Conservation (phyloP, 2,329 filamentous ascomycete genomes). For the Xylaria sp. region DNA sequence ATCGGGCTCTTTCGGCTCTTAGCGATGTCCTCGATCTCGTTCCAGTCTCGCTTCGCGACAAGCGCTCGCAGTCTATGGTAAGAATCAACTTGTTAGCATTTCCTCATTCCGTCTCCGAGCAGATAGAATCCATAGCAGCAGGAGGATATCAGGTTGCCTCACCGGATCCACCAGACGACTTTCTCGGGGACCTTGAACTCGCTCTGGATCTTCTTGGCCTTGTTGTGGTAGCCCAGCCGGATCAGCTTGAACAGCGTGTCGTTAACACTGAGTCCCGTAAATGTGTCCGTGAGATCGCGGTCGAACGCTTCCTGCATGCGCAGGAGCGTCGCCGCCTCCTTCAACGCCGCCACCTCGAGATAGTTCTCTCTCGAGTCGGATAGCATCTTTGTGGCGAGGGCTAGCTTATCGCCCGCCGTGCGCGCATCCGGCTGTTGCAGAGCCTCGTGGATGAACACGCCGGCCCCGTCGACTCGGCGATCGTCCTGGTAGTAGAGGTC, state of each 20-base stretch:
- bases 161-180: slow-evolving; percentile 82
- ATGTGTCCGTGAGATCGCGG: slow-evolving; percentile 76
- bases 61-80: slow-evolving; percentile 74
- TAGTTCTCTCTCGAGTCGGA: slow-evolving; percentile 79
- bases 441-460: slow-evolving; percentile 84
- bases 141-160: slow-evolving; percentile 29
- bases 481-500: slow-evolving; percentile 98
- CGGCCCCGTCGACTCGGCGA: slow-evolving; percentile 82
- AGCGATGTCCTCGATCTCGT: slow-evolving; percentile 83
- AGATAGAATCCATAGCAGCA: slow-evolving; percentile 1
- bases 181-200: slow-evolving; percentile 95
- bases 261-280: slow-evolving; percentile 83
- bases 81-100: slow-evolving; percentile 5
- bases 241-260: slow-evolving; percentile 91
- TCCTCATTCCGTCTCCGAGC: not conserved
- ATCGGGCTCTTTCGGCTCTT: slow-evolving; percentile 85
- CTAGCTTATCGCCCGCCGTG: slow-evolving; percentile 80
- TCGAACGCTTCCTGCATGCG: slow-evolving; percentile 87
- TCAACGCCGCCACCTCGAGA: slow-evolving; percentile 73
- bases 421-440: slow-evolving; percentile 71
- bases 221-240: slow-evolving; percentile 76
- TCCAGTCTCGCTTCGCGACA: slow-evolving; percentile 89
- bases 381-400: slow-evolving; percentile 81
- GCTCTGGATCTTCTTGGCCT: slow-evolving; percentile 83
- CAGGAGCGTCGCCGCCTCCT: slow-evolving; percentile 78